A percentile compares a stretch with the other conserved stretches of the same genome.
These are phyloP conservation scores for Podaxis sp. DNA, from an alignment of 768 basidiomycete species.

Conservation along the genomic window DNA sequence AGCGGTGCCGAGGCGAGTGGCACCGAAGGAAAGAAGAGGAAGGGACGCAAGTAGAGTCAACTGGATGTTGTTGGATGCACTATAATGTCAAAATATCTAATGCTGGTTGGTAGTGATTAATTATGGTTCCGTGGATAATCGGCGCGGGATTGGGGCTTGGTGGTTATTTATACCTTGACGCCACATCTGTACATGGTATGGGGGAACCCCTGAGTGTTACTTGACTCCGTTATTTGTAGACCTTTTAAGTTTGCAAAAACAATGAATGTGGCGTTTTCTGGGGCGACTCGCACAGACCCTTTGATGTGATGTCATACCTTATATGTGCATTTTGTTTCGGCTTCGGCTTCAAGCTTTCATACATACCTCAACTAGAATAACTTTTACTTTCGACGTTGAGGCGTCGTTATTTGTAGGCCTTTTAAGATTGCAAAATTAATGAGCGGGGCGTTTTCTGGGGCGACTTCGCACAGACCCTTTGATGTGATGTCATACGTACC, in stretches of 20 bases:
- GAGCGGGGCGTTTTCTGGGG: no score
- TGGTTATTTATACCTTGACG: conserved; percentile 5
- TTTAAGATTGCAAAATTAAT: no score
- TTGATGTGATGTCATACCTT: background rate
- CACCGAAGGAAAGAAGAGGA: conserved; percentile 59
- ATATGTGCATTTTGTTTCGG: background rate
- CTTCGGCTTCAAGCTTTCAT: no score
- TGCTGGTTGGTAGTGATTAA: conserved; percentile 8
- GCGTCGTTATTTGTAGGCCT: no score
- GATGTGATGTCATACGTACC: no score
- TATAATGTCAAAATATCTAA: conserved; percentile 10
- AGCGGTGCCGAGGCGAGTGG: conserved; percentile 69
- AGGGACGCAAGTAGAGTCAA: conserved; percentile 40
- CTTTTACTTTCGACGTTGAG: no score
- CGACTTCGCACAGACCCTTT: no score
- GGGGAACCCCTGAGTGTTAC: background rate
- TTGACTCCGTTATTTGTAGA: background rate
- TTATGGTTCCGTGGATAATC: conserved; percentile 2
- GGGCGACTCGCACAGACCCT: background rate
- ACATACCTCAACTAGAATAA: no score
- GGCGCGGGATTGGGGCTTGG: background rate
- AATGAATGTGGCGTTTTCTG: no score
- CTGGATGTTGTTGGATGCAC: background rate
- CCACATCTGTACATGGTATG: background rate
- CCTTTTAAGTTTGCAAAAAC: no score